Percentiles rank a stretch among this genome's conserved stretches.
phyloP scores from a whole-genome alignment of 2,329 filamentous ascomycete species.

The Botryotinia calthae region DNA sequence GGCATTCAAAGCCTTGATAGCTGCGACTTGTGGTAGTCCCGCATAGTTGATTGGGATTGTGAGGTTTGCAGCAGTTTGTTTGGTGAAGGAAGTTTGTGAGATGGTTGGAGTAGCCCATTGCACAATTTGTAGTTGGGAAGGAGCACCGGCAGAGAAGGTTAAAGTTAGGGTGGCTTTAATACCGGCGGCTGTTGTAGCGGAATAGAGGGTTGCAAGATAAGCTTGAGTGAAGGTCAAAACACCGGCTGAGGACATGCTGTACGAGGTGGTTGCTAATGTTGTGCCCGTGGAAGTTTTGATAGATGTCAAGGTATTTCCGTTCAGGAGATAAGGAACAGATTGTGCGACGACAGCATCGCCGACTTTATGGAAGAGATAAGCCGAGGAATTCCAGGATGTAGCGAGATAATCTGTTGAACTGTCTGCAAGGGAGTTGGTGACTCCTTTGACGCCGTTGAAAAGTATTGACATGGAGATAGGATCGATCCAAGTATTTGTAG shows the following conservation, averaged over 20 bases:
- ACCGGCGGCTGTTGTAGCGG: slow-evolving; percentile 44
- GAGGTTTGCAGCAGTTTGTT: slow-evolving; percentile 35
- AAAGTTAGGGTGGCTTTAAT: slow-evolving; percentile 51
- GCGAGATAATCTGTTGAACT: slow-evolving; percentile 50
- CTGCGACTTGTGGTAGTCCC: slow-evolving; percentile 49
- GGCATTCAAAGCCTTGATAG: slow-evolving; percentile 49
- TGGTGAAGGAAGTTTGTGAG: slow-evolving; percentile 21
- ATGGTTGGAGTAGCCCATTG: slow-evolving; percentile 50
- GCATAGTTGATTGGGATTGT: slow-evolving; percentile 52
- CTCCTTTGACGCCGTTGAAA: slow-evolving; percentile 44
- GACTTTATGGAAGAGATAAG: slow-evolving; percentile 54
- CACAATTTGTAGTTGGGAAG: slow-evolving; percentile 48
- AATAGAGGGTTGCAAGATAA: slow-evolving; percentile 48
- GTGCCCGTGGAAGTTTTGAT: slow-evolving; percentile 42
- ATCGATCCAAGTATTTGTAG: slow-evolving; percentile 50
- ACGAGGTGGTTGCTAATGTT: slow-evolving; percentile 45
- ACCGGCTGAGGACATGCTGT: slow-evolving; percentile 45
- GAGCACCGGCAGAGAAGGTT: slow-evolving; percentile 50
- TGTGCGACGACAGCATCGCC: slow-evolving; percentile 45
- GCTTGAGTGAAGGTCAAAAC: slow-evolving; percentile 48
- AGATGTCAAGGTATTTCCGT: slow-evolving; percentile 51
- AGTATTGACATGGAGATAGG: slow-evolving; percentile 48
- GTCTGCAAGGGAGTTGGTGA: slow-evolving; percentile 50
- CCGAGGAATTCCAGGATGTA: slow-evolving; percentile 48
- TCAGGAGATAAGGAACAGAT: slow-evolving; percentile 50